Conservation (phyloP, 1,139 yeast genomes). For the Komagataea norvegica region DNA sequence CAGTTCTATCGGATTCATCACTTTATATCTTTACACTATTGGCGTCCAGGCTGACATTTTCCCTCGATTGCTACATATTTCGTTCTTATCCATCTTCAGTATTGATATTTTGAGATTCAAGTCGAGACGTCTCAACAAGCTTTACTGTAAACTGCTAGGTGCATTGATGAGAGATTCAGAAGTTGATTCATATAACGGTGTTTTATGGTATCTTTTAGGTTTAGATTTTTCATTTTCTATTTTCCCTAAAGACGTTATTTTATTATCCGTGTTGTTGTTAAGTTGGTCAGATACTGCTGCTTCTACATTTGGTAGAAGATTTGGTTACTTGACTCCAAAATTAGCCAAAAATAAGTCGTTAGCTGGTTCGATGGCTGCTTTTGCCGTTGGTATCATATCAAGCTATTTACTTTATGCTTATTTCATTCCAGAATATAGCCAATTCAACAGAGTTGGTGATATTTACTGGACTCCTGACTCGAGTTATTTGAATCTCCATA, state of each 20-base stretch:
- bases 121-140: slow-evolving; percentile 53
- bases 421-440: slow-evolving; percentile 55
- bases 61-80: slow-evolving; percentile 50
- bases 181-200: slow-evolving; percentile 69
- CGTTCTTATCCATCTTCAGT: slow-evolving; percentile 52
- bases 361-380: slow-evolving; percentile 88
- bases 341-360: slow-evolving; percentile 69
- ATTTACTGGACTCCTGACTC: slow-evolving; percentile 60
- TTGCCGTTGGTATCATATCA: slow-evolving; percentile 61
- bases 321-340: slow-evolving; percentile 80
- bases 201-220: slow-evolving; percentile 80
- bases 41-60: slow-evolving; percentile 56
- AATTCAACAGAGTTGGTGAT: slow-evolving; percentile 49
- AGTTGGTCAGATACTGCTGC: slow-evolving; percentile 99
- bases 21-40: slow-evolving; percentile 64
- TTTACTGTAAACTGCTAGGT: slow-evolving; percentile 65
- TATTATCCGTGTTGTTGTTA: slow-evolving; percentile 70
- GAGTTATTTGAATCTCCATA: slow-evolving; percentile 49
- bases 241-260: slow-evolving; percentile 75
- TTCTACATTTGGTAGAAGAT: slow-evolving; percentile 82
- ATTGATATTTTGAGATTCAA: slow-evolving; percentile 68
- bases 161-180: slow-evolving; percentile 82
- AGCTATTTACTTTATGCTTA: slow-evolving; percentile 67
- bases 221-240: slow-evolving; percentile 61
- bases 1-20: slow-evolving; percentile 78